A percentile compares a stretch with the other conserved stretches of the same genome.
These are phyloP conservation scores for Malus domestica DNA, from an alignment of 306 rosid genomes.

Conservation along the genomic window DNA sequence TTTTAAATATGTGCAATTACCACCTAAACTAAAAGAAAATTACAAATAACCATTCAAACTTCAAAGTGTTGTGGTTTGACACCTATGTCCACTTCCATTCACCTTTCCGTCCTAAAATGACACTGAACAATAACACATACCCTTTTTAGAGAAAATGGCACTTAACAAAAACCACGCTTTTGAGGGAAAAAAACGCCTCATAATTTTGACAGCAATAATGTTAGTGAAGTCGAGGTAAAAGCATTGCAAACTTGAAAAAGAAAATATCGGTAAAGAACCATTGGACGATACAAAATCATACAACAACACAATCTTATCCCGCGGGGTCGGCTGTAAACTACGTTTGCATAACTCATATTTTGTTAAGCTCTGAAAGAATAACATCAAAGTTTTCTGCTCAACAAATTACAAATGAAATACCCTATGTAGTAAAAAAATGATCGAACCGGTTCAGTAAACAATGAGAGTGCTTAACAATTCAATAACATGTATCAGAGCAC, in stretches of 20 bases:
- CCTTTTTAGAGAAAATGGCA: background rate
- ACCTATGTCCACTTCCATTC: background rate
- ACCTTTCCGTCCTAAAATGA: background rate
- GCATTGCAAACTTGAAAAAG: background rate
- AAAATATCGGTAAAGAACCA: background rate
- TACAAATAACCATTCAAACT: background rate
- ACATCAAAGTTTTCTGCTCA: background rate
- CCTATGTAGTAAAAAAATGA: background rate
- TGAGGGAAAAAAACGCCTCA: no score
- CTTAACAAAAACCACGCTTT: no score
- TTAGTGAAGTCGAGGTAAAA: background rate
- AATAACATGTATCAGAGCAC: background rate
- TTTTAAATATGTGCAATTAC: background rate
- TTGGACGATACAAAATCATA: no score
- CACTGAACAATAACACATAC: background rate
- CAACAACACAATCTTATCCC: no score
- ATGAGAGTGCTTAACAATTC: background rate
- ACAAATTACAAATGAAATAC: background rate
- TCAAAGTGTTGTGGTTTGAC: background rate
- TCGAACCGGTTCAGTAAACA: background rate
- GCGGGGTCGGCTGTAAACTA: no score
- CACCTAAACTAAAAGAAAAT: background rate
- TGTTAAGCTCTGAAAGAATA: background rate
- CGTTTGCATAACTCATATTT: no score
- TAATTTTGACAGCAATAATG: no score